Conservation (phyloP, 1,284 basidiomycete species). For the Peniophora sp. region DNA sequence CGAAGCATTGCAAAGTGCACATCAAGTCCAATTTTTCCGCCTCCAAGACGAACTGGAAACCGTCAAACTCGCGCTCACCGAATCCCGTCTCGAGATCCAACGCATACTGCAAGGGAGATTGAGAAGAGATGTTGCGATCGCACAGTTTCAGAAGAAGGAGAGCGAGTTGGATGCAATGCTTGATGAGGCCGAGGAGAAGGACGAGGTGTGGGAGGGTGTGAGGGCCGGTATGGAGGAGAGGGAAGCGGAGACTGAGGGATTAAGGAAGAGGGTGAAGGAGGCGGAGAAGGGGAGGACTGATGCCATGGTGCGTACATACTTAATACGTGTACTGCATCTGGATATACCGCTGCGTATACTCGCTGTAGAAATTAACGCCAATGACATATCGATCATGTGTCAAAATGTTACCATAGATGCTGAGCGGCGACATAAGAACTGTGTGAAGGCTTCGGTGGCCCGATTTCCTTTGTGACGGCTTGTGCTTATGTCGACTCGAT, state of each 20-base stretch:
- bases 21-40: conserved; percentile 55
- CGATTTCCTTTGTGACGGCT: no score
- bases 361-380: no score
- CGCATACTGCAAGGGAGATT: conserved; percentile 46
- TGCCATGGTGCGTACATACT: conserved; percentile 30
- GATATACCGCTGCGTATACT: no score
- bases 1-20: conserved; percentile 51
- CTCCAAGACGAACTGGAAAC: conserved; percentile 43
- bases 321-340: no score
- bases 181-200: conserved; percentile 24
- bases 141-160: conserved; percentile 55
- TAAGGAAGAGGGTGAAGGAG: conserved; percentile 25
- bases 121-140: conserved; percentile 57
- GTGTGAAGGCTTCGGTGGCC: no score
- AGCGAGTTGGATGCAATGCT: conserved; percentile 41
- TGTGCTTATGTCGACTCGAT: no score
- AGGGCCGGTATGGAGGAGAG: conserved; percentile 25
- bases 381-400: no score
- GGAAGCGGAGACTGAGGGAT: conserved; percentile 29
- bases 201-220: conserved; percentile 37
- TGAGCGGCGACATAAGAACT: no score
- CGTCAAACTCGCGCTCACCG: conserved; percentile 37
- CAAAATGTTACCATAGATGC: no score
- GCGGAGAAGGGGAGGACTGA: conserved; percentile 33
- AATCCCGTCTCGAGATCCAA: conserved; percentile 38